phyloP scores from a whole-genome alignment of 495 filamentous ascomycete genomes.

The Chlorociboria aeruginascens region DNA sequence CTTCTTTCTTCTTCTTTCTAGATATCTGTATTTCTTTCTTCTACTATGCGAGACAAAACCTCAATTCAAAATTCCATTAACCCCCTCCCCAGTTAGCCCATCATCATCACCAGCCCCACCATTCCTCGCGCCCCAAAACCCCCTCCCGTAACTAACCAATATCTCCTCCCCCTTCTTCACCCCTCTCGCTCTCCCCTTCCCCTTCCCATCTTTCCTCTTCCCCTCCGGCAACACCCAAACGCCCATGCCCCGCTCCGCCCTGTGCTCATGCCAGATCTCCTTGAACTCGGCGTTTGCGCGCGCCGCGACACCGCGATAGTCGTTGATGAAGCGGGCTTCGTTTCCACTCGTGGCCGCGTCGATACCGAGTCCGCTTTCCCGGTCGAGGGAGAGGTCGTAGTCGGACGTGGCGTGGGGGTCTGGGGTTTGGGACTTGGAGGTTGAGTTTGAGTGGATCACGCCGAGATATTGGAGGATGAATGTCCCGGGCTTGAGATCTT shows the following conservation, averaged over 20 bases:
- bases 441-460: slow-evolving; percentile 12
- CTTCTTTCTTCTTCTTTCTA: too few relatives aligned
- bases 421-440: slow-evolving; percentile 13
- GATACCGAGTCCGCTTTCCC: slow-evolving; percentile 44
- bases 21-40: too few relatives aligned
- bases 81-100: not conserved
- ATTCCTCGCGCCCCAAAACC: slow-evolving; percentile 42
- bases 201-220: slow-evolving; percentile 25
- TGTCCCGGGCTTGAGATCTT: slow-evolving; percentile 39
- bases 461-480: slow-evolving; percentile 59
- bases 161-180: slow-evolving; percentile 49
- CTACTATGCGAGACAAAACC: too few relatives aligned
- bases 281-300: slow-evolving; percentile 39
- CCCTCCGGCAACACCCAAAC: slow-evolving; percentile 49
- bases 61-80: not conserved
- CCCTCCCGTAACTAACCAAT: slow-evolving; percentile 56
- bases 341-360: slow-evolving; percentile 52
- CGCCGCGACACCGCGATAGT: slow-evolving; percentile 51
- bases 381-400: slow-evolving; percentile 56
- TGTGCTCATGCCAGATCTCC: slow-evolving; percentile 36
- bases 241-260: slow-evolving; percentile 39
- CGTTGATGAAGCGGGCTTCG: slow-evolving; percentile 63
- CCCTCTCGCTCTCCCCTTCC: slow-evolving; percentile 28
- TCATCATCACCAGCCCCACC: not conserved
- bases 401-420: slow-evolving; percentile 36